Base-by-base conservation (phyloP, 495 filamentous ascomycete genomes). In the Achaetomiella virescens region DNA sequence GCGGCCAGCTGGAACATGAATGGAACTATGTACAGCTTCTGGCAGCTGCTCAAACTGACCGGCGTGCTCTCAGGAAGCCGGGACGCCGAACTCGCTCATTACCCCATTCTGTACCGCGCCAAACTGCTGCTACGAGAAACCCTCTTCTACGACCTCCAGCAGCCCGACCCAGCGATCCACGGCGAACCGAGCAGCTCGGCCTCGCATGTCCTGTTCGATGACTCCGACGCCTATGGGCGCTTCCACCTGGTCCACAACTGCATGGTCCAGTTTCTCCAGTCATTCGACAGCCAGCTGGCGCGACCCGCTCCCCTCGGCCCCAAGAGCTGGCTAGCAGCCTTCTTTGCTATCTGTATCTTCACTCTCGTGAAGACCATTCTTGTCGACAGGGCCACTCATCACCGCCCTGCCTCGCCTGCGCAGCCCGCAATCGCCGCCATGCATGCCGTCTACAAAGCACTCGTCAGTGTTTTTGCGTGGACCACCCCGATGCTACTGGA, bases 311-410 rank as follows among this genome's bases (percentile, higher is more conserved):
- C 68, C 6, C 62, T 69, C 17, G 70, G 70, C n/a, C 64, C 70
- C 1, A 73, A 69, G 55, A 70, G 55, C 37, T 78, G 76, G 76
- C 57, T 76, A 3, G 72, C 76, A n/a, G 55, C 68, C 20, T 75
- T 78, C 48, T 64, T 73, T 51, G 75, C 76, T 5, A 61, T 78
- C 25, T 78, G 75, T 59, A 75, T 78, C 37, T 78, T 78, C 50
- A 77, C 73, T 61, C 61, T 77, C n/a, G 71, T 77, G 33, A 71
- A 70, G 51, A 77, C 76, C 7, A 63, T 78, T 1, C 58, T 78
- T 12, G 69, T 71, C 11, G 76, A 78, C 52, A 58, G 75, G 14
- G 70, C 71, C 17, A 66, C 71, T 33, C 69, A 70, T 44, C 62
- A 64, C 2, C 62, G 70, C 35, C 48, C 65, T 24, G 41, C 45